Evolutionary conservation across 176 grass and related monocot genomes (phyloP), one percentile per base, ranked within the genome.

Genomic region (Hordeum marinum): DNA sequence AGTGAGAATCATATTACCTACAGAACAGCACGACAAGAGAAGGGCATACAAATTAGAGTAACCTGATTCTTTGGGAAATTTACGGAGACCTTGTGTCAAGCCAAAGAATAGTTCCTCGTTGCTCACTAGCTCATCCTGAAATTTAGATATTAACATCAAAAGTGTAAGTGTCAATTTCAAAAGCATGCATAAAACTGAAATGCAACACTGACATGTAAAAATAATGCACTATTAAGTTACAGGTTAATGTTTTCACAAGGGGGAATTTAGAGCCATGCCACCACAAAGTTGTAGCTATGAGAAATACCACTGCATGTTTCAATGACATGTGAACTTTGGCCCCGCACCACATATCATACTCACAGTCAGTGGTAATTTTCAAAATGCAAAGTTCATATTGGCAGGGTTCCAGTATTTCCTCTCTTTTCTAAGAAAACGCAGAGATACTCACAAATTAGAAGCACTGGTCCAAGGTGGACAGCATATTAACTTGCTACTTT

Each of bases 41-140:
- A 66, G 24, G 36, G 5, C 61, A 73, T 42, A 57, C 6, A 57
- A 21, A 21, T 57, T 57, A 58, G 77, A 82, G 36, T 87, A 69
- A 97, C 95, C 95, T 72, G 93, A 93, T 92, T 98, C 95, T 95
- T 98, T 98, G 63, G 95, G 95, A 93, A 98, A 98, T 86, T 98
- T 98, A 20, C 95, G 85, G 79, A 98, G 95, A 87, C 88, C 87
- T 75, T 98, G 95, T 69, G 91, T 88, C 77, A 98, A 88, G n/a
- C 95, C 91, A 89, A 98, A 98, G 86, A 93, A 98, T 40, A 98
- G 84, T 54, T 98, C 95, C 72, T 98, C 93, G 26, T 95, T 98
- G 85, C 87, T 92, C 93, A 93, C 86, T 83, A 98, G 81, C 77
- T 98, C 93, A 81, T 98, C 93, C 95, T 98, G 57, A 86, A 86